Conservation (phyloP, 306 rosid genomes). For the Cotoneaster glaucophyllus region DNA sequence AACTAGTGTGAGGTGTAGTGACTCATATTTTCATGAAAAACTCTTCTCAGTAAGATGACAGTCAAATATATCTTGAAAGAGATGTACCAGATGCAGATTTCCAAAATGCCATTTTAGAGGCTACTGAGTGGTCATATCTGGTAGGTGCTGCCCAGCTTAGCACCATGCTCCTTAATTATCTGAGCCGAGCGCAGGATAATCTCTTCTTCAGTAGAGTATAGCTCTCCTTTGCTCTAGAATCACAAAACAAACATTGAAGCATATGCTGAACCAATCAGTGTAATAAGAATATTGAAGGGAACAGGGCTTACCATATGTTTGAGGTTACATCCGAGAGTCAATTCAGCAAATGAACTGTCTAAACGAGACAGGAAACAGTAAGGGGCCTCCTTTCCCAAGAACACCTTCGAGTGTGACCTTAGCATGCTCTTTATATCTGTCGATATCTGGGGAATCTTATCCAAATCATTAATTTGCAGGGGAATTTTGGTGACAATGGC, state of each 20-base stretch:
- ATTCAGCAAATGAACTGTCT: constrained; percentile 55
- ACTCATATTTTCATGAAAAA: background rate
- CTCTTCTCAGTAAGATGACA: background rate
- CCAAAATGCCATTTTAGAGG: background rate
- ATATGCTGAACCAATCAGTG: background rate
- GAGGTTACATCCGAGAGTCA: constrained; percentile 81
- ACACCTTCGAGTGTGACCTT: constrained; percentile 54
- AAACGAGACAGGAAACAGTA: constrained; percentile 76
- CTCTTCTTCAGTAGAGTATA: constrained; percentile 66
- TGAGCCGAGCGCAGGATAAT: constrained; percentile 60
- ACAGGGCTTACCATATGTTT: constrained; percentile 54
- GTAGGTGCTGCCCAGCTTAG: constrained; percentile 41
- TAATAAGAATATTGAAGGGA: constrained; percentile 3
- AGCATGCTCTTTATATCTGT: constrained; percentile 61
- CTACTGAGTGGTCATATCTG: constrained; percentile 16
- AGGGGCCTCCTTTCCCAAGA: constrained; percentile 74
- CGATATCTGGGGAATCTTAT: constrained; percentile 57
- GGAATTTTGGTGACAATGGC: constrained; percentile 62
- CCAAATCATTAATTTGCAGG: constrained; percentile 52
- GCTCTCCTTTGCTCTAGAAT: constrained; percentile 56
- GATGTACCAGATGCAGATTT: background rate
- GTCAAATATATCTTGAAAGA: background rate
- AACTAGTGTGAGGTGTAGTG: background rate
- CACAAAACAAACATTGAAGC: background rate
- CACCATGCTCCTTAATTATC: constrained; percentile 60